Evolutionary conservation across 352 stramenopile species (phyloP).

Genomic region (Globisporangium lucens): DNA sequence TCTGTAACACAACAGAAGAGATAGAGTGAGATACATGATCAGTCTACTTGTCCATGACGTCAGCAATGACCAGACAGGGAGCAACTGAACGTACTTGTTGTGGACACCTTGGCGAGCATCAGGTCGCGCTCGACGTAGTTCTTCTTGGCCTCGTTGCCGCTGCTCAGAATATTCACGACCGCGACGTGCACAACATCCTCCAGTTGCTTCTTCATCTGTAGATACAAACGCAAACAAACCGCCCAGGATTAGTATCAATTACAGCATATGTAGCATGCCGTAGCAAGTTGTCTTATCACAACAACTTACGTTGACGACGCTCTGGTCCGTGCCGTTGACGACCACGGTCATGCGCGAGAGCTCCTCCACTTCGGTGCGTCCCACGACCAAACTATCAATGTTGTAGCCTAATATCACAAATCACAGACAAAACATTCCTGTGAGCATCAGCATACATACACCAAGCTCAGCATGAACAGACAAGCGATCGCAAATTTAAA

Average conservation of each 20-base stretch:
- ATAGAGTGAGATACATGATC: neutral
- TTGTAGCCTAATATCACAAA: constrained; percentile 55
- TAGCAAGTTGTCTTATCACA: neutral
- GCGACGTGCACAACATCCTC: constrained; percentile 86
- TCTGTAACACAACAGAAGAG: constrained; percentile 25
- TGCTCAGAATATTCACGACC: constrained; percentile 84
- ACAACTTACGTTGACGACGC: constrained; percentile 62
- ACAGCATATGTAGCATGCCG: neutral
- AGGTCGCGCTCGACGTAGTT: constrained; percentile 87
- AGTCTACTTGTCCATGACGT: neutral
- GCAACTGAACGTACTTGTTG: constrained; percentile 42
- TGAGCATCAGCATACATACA: constrained; percentile 6
- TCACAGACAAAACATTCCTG: neutral
- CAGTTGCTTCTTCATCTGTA: constrained; percentile 85
- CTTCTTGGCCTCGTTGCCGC: constrained; percentile 54
- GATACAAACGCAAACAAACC: constrained; percentile 8
- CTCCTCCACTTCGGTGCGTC: constrained; percentile 81
- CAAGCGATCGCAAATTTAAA: neutral
- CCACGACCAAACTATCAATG: constrained; percentile 86
- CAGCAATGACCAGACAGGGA: neutral
- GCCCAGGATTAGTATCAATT: constrained; percentile 5
- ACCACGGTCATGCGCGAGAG: constrained; percentile 86
- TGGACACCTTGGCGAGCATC: constrained; percentile 87
- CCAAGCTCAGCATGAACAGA: neutral
- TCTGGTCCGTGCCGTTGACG: constrained; percentile 76